These are phyloP conservation scores for Paecilomyces niveus DNA, from an alignment of 2,329 filamentous ascomycete genomes.

Conservation along the genomic window DNA sequence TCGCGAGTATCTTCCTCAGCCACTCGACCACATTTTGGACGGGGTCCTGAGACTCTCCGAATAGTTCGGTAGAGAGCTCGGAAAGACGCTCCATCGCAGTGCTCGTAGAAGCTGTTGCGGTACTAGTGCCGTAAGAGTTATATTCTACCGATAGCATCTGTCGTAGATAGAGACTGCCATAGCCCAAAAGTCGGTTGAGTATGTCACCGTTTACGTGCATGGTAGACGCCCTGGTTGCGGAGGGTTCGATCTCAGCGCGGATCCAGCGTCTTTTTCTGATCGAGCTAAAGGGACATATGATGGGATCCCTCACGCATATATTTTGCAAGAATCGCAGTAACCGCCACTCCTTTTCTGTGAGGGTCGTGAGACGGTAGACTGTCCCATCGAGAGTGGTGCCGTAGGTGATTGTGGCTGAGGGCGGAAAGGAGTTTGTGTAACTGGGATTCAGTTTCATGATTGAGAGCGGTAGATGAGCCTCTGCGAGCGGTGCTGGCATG, in stretches of 20 bases:
- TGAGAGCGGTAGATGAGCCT: slow-evolving; percentile 28
- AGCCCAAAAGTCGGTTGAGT: slow-evolving; percentile 48
- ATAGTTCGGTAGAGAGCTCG: slow-evolving; percentile 45
- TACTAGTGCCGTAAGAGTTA: slow-evolving; percentile 2
- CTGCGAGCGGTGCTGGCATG: slow-evolving; percentile 20
- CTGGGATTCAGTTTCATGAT: slow-evolving; percentile 21
- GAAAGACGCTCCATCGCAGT: slow-evolving; percentile 36
- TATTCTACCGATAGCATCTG: slow-evolving; percentile 21
- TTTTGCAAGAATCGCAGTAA: slow-evolving; percentile 69
- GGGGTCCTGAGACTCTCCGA: slow-evolving; percentile 25
- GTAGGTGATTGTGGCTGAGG: slow-evolving; percentile 43
- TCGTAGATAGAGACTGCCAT: slow-evolving; percentile 25
- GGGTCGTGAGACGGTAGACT: slow-evolving; percentile 60
- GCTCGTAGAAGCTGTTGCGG: neutral
- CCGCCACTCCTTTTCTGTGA: slow-evolving; percentile 56
- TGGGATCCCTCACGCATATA: slow-evolving; percentile 46
- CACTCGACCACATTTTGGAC: slow-evolving; percentile 24
- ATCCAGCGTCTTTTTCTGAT: slow-evolving; percentile 20
- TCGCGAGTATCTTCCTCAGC: slow-evolving; percentile 25
- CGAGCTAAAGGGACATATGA: slow-evolving; percentile 45
- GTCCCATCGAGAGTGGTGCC: slow-evolving; percentile 65
- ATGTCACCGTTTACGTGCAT: slow-evolving; percentile 65
- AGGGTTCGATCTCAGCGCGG: slow-evolving; percentile 32
- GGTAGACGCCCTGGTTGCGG: slow-evolving; percentile 34
- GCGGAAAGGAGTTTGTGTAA: slow-evolving; percentile 9